Evolutionary conservation across 2,329 filamentous ascomycete genomes (phyloP), one percentile per base, ranked within the genome.

Genomic region (Hymenoscyphus occultus): DNA sequence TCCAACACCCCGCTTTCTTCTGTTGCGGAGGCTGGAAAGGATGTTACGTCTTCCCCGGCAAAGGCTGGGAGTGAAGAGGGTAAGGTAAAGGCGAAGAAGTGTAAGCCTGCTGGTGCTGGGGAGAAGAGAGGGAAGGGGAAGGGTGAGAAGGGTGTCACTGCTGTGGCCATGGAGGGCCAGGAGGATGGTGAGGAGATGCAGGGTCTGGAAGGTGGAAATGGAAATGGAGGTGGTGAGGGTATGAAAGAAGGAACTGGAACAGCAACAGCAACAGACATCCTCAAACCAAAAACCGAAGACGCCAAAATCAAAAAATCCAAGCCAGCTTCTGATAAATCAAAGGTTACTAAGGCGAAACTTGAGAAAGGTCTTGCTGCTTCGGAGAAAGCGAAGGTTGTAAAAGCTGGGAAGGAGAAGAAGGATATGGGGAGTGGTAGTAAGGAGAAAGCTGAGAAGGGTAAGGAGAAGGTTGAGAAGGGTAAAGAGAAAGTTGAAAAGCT

Each of bases 401-500:
- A 65, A n/a, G 60, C 5, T 1, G 63, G 56, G 35, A 40, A 54
- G 5, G 39, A 35, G 40, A 42, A 32, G 61, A 64, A 40, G 59
- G 60, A 40, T 59, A 35, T 16, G 48, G 66, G 48, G 39, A 39
- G 35, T 19, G 48, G 19, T 40, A 60, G 9, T 22, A 32, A 67
- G 70, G 70, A 68, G 67, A 56, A 48, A 28, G 60, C 63, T 54
- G 48, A 42, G 13, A 31, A 56, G 16, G 48, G 61, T 7, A 19
- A 56, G 3, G 16, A 54, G 45, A 42, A 28, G 28, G 22, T 1
- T 1, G 72, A 73, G 65, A 73, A 72, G 70, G 71, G 71, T 64
- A 74, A 73, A 64, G 71, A 72, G 69, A 74, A 72, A 56, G 67
- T 69, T 2, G 70, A 72, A 51, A 58, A 71, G 16, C 67, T 74